A percentile compares a stretch with the other conserved stretches of the same genome.
These are phyloP conservation scores for Athelia psychrophila DNA, from an alignment of 1,284 basidiomycete species.

Conservation along the genomic window DNA sequence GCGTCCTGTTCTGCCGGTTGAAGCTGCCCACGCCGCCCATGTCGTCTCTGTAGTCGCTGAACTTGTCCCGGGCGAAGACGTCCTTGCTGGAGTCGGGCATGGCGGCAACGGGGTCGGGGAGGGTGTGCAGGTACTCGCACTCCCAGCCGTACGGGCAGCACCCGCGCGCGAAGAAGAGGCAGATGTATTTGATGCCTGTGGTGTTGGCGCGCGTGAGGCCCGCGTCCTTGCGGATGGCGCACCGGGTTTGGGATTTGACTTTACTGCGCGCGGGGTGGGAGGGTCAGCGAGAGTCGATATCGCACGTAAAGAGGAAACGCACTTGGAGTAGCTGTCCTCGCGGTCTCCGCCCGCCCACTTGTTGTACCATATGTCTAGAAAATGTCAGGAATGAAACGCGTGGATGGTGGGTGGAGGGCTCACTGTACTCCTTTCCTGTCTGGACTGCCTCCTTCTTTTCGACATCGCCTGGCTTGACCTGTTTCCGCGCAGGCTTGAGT, in stretches of 20 bases:
- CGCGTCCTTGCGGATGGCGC: constrained; percentile 84
- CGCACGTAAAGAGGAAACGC: constrained; percentile 19
- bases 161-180: constrained; percentile 94
- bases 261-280: constrained; percentile 74
- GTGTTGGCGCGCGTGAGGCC: constrained; percentile 94
- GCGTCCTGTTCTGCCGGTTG: constrained; percentile 88
- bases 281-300: constrained; percentile 9
- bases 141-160: constrained; percentile 98
- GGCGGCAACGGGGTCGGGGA: constrained; percentile 69
- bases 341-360: constrained; percentile 97
- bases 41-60: constrained; percentile 96
- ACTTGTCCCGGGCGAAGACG: constrained; percentile 97
- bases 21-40: constrained; percentile 99
- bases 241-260: constrained; percentile 88
- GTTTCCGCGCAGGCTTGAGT: constrained; percentile 82
- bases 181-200: constrained; percentile 88
- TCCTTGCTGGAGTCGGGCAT: constrained; percentile 93
- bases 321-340: constrained; percentile 93
- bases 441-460: constrained; percentile 87
- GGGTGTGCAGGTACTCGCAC: constrained; percentile 90
- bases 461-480: constrained; percentile 87
- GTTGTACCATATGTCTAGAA: constrained; percentile 96
- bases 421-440: constrained; percentile 94
- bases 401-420: constrained; percentile 25
- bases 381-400: constrained; percentile 13